phyloP scores from a whole-genome alignment of 208 protist species.

The Tetramitus jugosus region DNA sequence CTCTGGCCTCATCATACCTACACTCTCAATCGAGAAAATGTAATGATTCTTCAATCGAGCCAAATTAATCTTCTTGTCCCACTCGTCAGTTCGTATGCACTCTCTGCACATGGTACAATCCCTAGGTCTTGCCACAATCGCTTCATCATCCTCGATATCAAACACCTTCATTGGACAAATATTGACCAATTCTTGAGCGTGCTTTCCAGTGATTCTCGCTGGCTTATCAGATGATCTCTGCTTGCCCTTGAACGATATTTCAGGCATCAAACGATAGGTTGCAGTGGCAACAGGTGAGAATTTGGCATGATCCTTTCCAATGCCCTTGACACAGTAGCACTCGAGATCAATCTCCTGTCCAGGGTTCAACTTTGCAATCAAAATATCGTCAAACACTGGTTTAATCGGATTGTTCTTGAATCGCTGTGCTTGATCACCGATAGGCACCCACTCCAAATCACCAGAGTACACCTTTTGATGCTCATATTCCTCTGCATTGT shows the following conservation, averaged over 20 bases:
- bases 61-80: slow-evolving; percentile 8
- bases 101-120: slow-evolving; percentile 93
- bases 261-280: slow-evolving; percentile 88
- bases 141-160: slow-evolving; percentile 67
- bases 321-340: slow-evolving; percentile 83
- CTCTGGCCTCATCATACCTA: background rate
- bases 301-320: slow-evolving; percentile 94
- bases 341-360: slow-evolving; percentile 80
- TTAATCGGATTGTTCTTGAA: slow-evolving; percentile 50
- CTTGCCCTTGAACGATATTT: slow-evolving; percentile 63
- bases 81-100: slow-evolving; percentile 66
- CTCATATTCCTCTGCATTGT: slow-evolving; percentile 49
- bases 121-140: slow-evolving; percentile 61
- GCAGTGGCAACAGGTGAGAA: slow-evolving; percentile 93
- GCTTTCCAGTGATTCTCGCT: slow-evolving; percentile 48
- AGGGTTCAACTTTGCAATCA: slow-evolving; percentile 91
- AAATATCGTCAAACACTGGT: slow-evolving; percentile 91
- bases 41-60: slow-evolving; percentile 19
- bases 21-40: slow-evolving; percentile 13
- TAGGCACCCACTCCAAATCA: slow-evolving; percentile 79
- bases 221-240: too few relatives aligned
- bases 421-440: slow-evolving; percentile 46
- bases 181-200: slow-evolving; percentile 63
- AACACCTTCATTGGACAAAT: slow-evolving; percentile 87
- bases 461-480: slow-evolving; percentile 72